Evolutionary conservation across 176 grass and related monocot genomes (phyloP), one percentile per base, ranked within the genome.

Genomic region (Ananas comosus): DNA sequence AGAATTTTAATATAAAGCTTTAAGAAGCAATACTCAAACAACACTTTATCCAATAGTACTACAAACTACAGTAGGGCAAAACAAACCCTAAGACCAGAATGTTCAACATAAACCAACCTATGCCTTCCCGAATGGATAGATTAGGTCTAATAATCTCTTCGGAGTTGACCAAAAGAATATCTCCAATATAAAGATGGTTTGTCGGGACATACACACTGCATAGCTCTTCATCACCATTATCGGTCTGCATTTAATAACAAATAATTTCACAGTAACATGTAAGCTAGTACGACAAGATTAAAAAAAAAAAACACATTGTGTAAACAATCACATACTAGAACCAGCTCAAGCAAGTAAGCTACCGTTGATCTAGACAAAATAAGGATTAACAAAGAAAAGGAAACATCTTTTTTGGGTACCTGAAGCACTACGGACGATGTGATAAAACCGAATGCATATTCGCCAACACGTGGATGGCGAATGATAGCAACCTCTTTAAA

Each of bases 401-500:
- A 63, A 22, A 58, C 33, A 42, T 42, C 4, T 42, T 7, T 48
- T n/a, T 69, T 61, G 47, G 70, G n/a, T 84, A 99, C 95, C 89
- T 99, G 95, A 86, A 99, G 95, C 48, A 88, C 64, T 54, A 99
- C 53, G 2, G 25, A 27, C 25, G 25, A 27, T 27, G 25, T 27
- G 25, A 27, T 27, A 27, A 27, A 27, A 27, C 95, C 95, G 74
- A 99, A 99, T 64, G 95, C 95, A 47, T 99, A 99, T 84, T 99
- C 95, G 51, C 95, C 95, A 50, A 99, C 71, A 14, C 95, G 89
- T 50, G 95, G 95, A 88, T 99, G 95, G 28, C 95, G 85, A 78
- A 99, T 94, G 73, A 99, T 94, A 21, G 95, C 95, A 82, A 99
- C 95, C 78, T 99, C 95, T 79, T 99, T 99, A 72, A 99, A 99